Percentiles rank a stretch among this genome's conserved stretches.
phyloP scores from a whole-genome alignment of 1,139 yeast genomes.

The Blastobotrys indianensis region DNA sequence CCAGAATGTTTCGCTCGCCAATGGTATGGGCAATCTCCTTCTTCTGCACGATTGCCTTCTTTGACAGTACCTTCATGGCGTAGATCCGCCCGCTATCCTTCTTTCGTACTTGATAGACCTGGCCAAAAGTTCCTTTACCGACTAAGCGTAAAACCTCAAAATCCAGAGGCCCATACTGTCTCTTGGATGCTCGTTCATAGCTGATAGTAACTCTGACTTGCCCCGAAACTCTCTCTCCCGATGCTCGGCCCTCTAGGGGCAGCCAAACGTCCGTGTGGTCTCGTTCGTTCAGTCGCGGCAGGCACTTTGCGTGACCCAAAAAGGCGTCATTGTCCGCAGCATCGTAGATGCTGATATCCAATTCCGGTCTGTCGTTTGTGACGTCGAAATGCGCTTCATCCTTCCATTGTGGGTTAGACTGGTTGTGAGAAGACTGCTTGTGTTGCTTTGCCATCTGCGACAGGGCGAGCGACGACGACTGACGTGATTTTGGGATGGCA shows the following conservation, averaged over 20 bases:
- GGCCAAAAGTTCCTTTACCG: conserved; percentile 97
- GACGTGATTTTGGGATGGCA: conserved; percentile 42
- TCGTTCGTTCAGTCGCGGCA: conserved; percentile 54
- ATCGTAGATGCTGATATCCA: conserved; percentile 86
- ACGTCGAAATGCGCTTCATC: conserved; percentile 92
- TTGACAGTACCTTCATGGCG: conserved; percentile 94
- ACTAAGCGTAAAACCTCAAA: conserved; percentile 83
- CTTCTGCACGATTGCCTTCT: conserved; percentile 90
- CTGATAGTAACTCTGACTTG: conserved; percentile 69
- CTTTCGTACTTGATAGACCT: conserved; percentile 91
- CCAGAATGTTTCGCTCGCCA: conserved; percentile 91
- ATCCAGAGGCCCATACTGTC: conserved; percentile 87
- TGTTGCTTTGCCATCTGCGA: conserved; percentile 32
- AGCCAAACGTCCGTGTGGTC: conserved; percentile 58
- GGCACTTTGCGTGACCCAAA: conserved; percentile 74
- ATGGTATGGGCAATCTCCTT: conserved; percentile 97
- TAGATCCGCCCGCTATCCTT: conserved; percentile 82
- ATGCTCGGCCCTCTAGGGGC: conserved; percentile 62
- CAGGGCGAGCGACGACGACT: conserved; percentile 59
- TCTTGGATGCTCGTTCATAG: conserved; percentile 62
- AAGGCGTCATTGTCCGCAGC: conserved; percentile 75
- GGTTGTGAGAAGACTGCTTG: conserved; percentile 13
- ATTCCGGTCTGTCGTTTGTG: conserved; percentile 61
- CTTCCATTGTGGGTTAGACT: conserved; percentile 51
- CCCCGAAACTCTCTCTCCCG: conserved; percentile 74